These are phyloP conservation scores for Tricholoma sp. DNA, from an alignment of 768 basidiomycete genomes.

Conservation along the genomic window DNA sequence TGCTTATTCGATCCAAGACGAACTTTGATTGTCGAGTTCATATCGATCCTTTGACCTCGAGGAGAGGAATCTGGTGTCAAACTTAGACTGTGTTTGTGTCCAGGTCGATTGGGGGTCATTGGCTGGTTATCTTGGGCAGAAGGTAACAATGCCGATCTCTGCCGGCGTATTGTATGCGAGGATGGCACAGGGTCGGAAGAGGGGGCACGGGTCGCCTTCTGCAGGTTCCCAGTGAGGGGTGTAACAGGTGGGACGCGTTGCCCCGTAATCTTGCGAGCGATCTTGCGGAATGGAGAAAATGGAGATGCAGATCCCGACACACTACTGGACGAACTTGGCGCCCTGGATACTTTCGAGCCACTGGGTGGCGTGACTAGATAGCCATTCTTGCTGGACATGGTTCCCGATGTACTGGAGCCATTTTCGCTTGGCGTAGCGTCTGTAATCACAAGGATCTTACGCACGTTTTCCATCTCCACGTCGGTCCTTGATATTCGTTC, in stretches of 20 bases:
- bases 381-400: constrained; percentile 46
- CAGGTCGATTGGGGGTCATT: constrained; percentile 50
- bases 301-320: constrained; percentile 78
- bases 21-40: constrained; percentile 36
- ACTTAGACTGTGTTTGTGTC: constrained; percentile 68
- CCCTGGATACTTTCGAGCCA: constrained; percentile 36
- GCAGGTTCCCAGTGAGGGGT: constrained; percentile 44
- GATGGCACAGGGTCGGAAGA: constrained; percentile 50
- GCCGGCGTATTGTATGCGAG: constrained; percentile 36
- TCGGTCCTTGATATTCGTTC: constrained; percentile 81
- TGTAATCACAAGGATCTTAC: constrained; percentile 50
- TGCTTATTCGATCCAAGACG: constrained; percentile 33
- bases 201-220: constrained; percentile 32
- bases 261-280: constrained; percentile 67
- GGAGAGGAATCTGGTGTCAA: constrained; percentile 69
- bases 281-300: constrained; percentile 73
- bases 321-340: constrained; percentile 45
- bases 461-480: constrained; percentile 70
- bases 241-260: constrained; percentile 36
- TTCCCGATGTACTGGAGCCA: constrained; percentile 64
- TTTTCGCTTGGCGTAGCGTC: constrained; percentile 55
- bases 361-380: constrained; percentile 64
- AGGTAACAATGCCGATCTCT: constrained; percentile 59
- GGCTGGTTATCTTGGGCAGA: constrained; percentile 43
- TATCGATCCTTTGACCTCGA: constrained; percentile 32